Conservation (phyloP, 805 yeast species). For the Barnettozyma sucrosica region DNA sequence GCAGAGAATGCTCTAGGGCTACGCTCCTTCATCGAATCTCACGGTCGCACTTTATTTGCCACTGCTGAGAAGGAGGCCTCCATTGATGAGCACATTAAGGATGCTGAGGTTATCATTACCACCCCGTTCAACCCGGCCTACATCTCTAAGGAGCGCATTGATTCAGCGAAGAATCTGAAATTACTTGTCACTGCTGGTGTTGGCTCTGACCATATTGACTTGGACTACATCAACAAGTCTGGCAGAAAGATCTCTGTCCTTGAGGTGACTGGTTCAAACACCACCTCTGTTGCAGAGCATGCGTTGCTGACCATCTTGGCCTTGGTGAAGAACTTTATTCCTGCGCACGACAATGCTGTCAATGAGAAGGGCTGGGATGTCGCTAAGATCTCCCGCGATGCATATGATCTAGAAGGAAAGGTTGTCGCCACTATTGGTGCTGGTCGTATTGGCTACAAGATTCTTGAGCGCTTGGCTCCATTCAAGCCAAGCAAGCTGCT, state of each 20-base stretch:
- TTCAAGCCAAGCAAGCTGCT: constrained; percentile 70
- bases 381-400: constrained; percentile 68
- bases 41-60: constrained; percentile 62
- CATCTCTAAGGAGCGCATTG: constrained; percentile 59
- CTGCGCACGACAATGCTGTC: constrained; percentile 66
- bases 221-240: constrained; percentile 55
- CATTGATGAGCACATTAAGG: constrained; percentile 60
- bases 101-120: constrained; percentile 72
- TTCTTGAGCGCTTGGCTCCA: constrained; percentile 63
- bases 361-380: constrained; percentile 62
- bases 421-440: constrained; percentile 77
- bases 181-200: constrained; percentile 76
- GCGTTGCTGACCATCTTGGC: constrained; percentile 67
- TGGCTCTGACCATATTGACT: constrained; percentile 77
- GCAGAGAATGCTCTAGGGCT: constrained; percentile 74
- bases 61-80: constrained; percentile 65
- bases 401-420: constrained; percentile 71
- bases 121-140: constrained; percentile 85
- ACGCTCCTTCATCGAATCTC: constrained; percentile 51
- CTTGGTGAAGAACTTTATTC: constrained; percentile 71
- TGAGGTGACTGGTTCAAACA: constrained; percentile 82
- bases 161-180: constrained; percentile 65
- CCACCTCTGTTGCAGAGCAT: constrained; percentile 76
- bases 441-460: constrained; percentile 76
- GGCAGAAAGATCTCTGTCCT: constrained; percentile 59